Evolutionary conservation across 352 stramenopile species (phyloP).

Genomic region (Pythium guiyangense): DNA sequence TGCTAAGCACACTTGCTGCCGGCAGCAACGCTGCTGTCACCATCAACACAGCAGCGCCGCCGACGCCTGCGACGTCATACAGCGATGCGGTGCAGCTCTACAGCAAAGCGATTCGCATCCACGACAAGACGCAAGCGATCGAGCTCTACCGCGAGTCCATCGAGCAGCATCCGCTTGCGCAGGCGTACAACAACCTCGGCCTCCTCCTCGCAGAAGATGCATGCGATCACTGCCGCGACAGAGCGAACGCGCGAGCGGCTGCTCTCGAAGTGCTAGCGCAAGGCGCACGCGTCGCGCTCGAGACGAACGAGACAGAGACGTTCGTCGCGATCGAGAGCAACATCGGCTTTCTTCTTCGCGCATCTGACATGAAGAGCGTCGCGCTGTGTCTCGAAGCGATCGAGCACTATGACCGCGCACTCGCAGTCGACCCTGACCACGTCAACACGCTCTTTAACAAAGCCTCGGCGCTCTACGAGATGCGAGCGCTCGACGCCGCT

Average conservation of each 20-base stretch:
- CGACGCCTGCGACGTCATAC: not conserved
- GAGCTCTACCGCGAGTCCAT: conserved; percentile 47
- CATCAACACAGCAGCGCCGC: not conserved
- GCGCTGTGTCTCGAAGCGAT: conserved; percentile 43
- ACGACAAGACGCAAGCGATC: conserved; percentile 18
- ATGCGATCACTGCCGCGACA: not conserved
- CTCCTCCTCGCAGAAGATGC: conserved; percentile 40
- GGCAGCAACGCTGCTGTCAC: not conserved
- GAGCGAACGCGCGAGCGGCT: conserved; percentile 13
- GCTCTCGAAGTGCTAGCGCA: conserved; percentile 35
- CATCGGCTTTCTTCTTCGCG: conserved; percentile 52
- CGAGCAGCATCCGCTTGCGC: conserved; percentile 36
- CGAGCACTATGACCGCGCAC: conserved; percentile 48
- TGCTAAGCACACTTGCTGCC: not conserved
- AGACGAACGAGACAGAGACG: conserved; percentile 30
- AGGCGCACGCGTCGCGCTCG: conserved; percentile 27
- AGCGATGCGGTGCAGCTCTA: conserved; percentile 26
- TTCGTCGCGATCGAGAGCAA: conserved; percentile 66
- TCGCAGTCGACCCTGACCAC: conserved; percentile 29
- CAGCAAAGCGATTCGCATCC: conserved; percentile 10
- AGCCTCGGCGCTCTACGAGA: conserved; percentile 37
- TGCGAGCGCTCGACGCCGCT: conserved; percentile 32
- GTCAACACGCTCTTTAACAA: conserved; percentile 70
- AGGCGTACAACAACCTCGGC: conserved; percentile 78
- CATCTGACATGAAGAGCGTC: conserved; percentile 25